Evolutionary conservation across 805 yeast species (phyloP), one percentile per base, ranked within the genome.

Genomic region (Pachysolen tannophilus): DNA sequence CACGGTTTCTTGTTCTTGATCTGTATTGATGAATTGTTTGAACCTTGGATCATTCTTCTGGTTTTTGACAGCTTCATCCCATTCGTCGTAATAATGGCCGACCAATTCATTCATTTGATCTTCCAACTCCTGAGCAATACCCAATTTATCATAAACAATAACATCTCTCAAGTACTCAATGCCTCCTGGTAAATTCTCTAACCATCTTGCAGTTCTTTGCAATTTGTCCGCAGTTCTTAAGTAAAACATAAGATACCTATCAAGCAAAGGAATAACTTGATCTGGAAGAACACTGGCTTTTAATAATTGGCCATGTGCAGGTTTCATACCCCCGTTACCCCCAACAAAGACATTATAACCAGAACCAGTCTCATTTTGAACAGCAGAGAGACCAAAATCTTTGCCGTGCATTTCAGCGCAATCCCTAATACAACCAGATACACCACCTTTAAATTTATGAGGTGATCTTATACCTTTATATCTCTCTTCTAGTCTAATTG

Each of bases 321-420:
- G 64, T 29, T 55, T 58, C 63, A 59, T 58, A 39, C 63, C 64
- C 30, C 64, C 64, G 38, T 59, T 59, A 19, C 63, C 64, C 11
- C 64, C 64, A 26, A 58, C 63, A 37, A 40, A 59, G 15, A 59
- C 58, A 36, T 55, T 57, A 41, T 46, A 59, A 2, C 64, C 64
- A 6, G 37, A 28, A 11, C 37, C 37, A 34, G 29, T 28, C 17
- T 28, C 17, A 35, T 51, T 54, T 33, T 53, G 56, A 11, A 56
- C 61, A 10, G 63, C 59, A 43, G 62, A 56, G 1, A 58, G 45
- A 8, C 64, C 64, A 40, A 58, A 58, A 37, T 58, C 64, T 38
- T 58, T 58, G 10, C 56, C 53, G 39, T 58, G 62, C 37, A 58
- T 55, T 38, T 59, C 63, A 8, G 62, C 63, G 43, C 64, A 59